Conservation (phyloP, 176 grass and related monocot genomes). For the Rhynchospora pubera region DNA sequence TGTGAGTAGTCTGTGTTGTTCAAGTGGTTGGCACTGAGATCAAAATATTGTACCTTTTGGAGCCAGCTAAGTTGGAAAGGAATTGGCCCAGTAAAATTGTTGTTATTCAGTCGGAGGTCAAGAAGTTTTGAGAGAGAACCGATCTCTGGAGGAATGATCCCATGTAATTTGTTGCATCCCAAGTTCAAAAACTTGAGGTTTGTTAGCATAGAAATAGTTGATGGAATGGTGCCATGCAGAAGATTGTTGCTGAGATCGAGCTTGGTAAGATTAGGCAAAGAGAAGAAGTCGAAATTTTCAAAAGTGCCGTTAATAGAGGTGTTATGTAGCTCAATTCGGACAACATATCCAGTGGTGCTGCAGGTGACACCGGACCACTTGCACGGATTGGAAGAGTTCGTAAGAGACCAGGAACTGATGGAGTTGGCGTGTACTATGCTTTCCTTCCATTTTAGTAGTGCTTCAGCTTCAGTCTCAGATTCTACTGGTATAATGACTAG, state of each 20-base stretch:
- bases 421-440: constrained; percentile 17
- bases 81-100: constrained; percentile 38
- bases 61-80: constrained; percentile 49
- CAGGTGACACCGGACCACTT: constrained; percentile 44
- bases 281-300: constrained; percentile 25
- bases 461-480: constrained; percentile 31
- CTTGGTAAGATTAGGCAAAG: constrained; percentile 23
- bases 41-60: constrained; percentile 33
- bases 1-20: constrained; percentile 25
- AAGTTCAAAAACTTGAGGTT: constrained; percentile 40
- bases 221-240: constrained; percentile 37
- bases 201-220: constrained; percentile 30
- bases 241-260: constrained; percentile 63
- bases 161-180: constrained; percentile 40
- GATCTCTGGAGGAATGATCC: constrained; percentile 49
- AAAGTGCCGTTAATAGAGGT: constrained; percentile 31
- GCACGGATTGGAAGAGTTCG: constrained; percentile 25
- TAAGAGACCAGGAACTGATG: constrained; percentile 37
- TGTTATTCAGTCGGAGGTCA: constrained; percentile 58
- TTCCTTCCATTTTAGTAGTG: constrained; percentile 58
- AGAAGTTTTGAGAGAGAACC: constrained; percentile 45
- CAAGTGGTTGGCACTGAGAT: constrained; percentile 47
- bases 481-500: neutral
- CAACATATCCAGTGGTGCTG: constrained; percentile 20
- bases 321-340: constrained; percentile 17